Conservation (phyloP, 2,329 filamentous ascomycete genomes). For the Grosmannia huntii region DNA sequence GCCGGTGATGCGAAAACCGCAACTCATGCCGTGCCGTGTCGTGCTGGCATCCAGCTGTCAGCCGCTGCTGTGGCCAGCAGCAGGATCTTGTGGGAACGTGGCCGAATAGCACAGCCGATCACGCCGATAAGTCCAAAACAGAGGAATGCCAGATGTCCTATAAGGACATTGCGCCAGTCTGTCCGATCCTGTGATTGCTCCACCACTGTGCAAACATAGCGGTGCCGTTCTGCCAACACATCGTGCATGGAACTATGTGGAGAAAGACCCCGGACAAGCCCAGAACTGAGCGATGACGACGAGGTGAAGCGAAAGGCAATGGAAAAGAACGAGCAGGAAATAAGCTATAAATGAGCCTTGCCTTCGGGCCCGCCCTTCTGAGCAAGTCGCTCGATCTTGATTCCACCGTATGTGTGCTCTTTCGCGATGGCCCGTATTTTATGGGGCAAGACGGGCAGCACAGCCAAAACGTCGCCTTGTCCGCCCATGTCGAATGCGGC, state of each 20-base stretch:
- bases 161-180: conserved; percentile 6
- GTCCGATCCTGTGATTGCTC: conserved; percentile 12
- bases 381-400: neutral
- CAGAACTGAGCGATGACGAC: conserved; percentile 6
- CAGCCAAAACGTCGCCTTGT: neutral
- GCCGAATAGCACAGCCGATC: neutral
- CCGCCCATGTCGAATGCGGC: neutral
- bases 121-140: neutral
- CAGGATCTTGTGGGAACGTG: neutral
- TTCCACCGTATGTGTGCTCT: neutral
- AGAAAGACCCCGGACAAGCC: conserved; percentile 11
- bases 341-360: neutral
- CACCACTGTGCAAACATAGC: conserved; percentile 12
- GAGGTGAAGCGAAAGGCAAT: neutral
- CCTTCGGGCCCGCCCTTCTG: neutral
- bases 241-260: conserved; percentile 23
- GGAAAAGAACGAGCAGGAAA: neutral
- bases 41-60: neutral
- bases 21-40: neutral
- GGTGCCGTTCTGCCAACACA: conserved; percentile 21
- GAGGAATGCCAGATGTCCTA: no score
- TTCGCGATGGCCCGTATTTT: neutral
- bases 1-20: neutral
- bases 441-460: neutral
- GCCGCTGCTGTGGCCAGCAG: neutral